Evolutionary conservation across 2,329 filamentous ascomycete genomes (phyloP).

Genomic region (Phyllachora maydis): DNA sequence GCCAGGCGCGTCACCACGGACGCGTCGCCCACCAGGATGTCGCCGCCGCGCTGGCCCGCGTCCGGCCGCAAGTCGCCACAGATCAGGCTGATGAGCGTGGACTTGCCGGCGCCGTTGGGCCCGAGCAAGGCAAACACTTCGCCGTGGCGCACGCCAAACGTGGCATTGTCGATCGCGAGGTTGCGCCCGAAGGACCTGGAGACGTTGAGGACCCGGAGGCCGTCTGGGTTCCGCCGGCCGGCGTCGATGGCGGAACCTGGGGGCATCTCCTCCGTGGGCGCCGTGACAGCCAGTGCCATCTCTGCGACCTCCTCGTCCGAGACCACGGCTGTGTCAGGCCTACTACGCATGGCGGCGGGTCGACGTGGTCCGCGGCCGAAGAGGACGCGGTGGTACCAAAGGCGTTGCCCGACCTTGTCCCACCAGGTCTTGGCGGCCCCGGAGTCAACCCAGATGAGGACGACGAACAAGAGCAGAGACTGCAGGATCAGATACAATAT

Average conservation of each 20-base stretch:
- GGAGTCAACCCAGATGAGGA: constrained; percentile 47
- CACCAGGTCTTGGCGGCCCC: no score
- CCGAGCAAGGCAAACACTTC: constrained; percentile 60
- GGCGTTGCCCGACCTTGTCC: no score
- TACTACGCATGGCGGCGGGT: no score
- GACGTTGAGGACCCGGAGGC: constrained; percentile 44
- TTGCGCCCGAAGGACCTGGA: constrained; percentile 46
- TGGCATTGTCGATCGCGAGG: constrained; percentile 49
- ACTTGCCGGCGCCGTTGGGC: constrained; percentile 61
- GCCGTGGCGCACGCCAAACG: constrained; percentile 44
- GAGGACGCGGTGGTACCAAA: no score
- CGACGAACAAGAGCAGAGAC: constrained; percentile 31
- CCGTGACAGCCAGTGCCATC: no score
- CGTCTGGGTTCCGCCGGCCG: no score
- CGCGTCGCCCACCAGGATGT: constrained; percentile 48
- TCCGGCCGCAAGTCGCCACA: constrained; percentile 50
- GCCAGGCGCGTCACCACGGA: constrained; percentile 43
- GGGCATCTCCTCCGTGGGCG: no score
- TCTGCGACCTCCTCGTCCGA: no score
- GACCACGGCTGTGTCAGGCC: constrained; percentile 16
- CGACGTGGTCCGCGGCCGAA: no score
- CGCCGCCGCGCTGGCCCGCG: constrained; percentile 36
- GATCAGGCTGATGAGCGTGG: constrained; percentile 50
- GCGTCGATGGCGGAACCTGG: constrained; percentile 8
- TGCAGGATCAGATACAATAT: constrained; percentile 48